These are phyloP conservation scores for Lepidium sativum DNA, from an alignment of 345 rosid genomes.

Conservation along the genomic window DNA sequence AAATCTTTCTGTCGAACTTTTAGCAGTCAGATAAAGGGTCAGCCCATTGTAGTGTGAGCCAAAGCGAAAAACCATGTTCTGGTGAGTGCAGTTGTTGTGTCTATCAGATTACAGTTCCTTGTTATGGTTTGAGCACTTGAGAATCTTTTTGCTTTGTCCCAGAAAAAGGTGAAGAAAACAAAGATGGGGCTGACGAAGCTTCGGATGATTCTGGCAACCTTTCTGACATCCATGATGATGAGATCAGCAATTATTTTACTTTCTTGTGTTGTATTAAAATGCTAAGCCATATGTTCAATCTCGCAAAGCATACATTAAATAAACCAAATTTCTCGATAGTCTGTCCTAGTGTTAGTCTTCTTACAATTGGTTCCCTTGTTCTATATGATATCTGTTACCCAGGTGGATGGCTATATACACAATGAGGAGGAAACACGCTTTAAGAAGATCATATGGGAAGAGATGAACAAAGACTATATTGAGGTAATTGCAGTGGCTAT, in stretches of 20 bases:
- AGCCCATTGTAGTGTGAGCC: conserved; percentile 14
- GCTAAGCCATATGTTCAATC: not conserved
- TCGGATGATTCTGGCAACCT: conserved; percentile 60
- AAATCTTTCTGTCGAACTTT: conserved; percentile 3
- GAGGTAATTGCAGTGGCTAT: conserved; percentile 44
- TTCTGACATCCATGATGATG: conserved; percentile 74
- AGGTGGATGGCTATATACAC: conserved; percentile 78
- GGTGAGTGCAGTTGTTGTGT: conserved; percentile 20
- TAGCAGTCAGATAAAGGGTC: conserved; percentile 31
- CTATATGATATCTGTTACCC: conserved; percentile 8
- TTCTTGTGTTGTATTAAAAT: not conserved
- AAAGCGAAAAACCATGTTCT: conserved; percentile 16
- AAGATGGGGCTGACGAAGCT: conserved; percentile 29
- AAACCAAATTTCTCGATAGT: not conserved
- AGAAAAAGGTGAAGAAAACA: conserved; percentile 23
- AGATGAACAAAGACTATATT: conserved; percentile 69
- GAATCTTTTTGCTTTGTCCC: conserved; percentile 2
- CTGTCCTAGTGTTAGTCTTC: not conserved
- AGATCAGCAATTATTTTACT: conserved; percentile 39
- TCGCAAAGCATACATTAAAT: not conserved
- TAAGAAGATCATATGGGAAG: conserved; percentile 75
- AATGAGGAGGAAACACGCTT: conserved; percentile 60
- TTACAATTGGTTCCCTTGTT: not conserved
- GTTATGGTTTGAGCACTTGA: conserved; percentile 3
- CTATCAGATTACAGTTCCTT: conserved; percentile 9